phyloP scores from a whole-genome alignment of 2,329 filamentous ascomycete species.

The Phialemoniopsis sp. region DNA sequence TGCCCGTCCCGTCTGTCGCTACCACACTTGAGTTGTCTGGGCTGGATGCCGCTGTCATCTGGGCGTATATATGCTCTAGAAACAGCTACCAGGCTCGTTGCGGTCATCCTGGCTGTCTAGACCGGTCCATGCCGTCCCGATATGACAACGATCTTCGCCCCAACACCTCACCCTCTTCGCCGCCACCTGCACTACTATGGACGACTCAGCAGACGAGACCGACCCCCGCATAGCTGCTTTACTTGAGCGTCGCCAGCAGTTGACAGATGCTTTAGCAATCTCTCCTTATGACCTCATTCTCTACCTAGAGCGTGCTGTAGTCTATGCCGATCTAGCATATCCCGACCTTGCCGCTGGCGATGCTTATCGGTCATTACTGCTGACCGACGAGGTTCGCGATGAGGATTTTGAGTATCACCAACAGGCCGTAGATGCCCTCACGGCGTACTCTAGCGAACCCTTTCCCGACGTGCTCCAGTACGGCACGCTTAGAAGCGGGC shows the following conservation, averaged over 20 bases:
- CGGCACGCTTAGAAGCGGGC: constrained; percentile 31
- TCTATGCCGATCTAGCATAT: constrained; percentile 74
- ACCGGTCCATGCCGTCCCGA: neutral
- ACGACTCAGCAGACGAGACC: constrained; percentile 24
- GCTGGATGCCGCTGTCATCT: constrained; percentile 1
- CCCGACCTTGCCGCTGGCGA: constrained; percentile 87
- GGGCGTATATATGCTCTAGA: neutral
- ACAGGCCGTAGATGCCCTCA: constrained; percentile 51
- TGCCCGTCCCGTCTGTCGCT: too few relatives aligned
- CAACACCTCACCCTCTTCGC: constrained; percentile 2
- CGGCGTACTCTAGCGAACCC: constrained; percentile 27
- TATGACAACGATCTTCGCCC: constrained; percentile 2
- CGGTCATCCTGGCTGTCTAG: neutral
- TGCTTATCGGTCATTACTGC: constrained; percentile 83
- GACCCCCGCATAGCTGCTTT: constrained; percentile 36
- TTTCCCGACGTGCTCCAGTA: constrained; percentile 41
- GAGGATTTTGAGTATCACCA: constrained; percentile 83
- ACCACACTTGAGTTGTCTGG: neutral
- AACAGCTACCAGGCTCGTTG: too few relatives aligned
- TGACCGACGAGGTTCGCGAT: constrained; percentile 76
- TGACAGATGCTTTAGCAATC: constrained; percentile 50
- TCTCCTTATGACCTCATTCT: constrained; percentile 59
- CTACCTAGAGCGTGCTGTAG: constrained; percentile 64
- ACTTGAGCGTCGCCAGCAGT: constrained; percentile 48
- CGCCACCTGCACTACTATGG: constrained; percentile 14